These are phyloP conservation scores for Elsinoe fawcettii DNA, from an alignment of 2,329 filamentous ascomycete genomes.

Conservation along the genomic window DNA sequence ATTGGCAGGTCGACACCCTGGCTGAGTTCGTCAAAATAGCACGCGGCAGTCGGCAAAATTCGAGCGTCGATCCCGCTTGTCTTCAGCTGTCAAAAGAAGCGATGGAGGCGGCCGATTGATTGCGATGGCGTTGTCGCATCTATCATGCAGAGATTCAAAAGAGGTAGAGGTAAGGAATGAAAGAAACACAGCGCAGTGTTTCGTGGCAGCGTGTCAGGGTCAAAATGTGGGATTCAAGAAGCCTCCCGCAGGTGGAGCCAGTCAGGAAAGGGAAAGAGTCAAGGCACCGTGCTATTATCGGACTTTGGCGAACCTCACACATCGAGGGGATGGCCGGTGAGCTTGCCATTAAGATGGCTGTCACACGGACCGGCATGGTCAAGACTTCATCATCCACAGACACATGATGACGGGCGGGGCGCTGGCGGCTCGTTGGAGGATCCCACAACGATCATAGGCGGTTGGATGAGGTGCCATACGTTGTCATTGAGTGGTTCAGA, in stretches of 20 bases:
- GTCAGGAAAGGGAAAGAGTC: neutral
- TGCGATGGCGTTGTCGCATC: neutral
- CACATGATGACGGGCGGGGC: neutral
- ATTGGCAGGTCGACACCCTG: neutral
- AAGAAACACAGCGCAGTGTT: neutral
- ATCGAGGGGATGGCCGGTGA: neutral
- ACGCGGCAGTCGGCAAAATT: conserved; percentile 10
- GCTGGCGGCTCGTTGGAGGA: conserved; percentile 1
- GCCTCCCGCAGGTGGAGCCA: neutral
- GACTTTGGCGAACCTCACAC: neutral
- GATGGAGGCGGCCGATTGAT: neutral
- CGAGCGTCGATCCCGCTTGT: neutral
- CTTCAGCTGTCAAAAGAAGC: conserved; percentile 7
- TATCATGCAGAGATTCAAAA: neutral
- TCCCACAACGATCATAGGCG: conserved; percentile 3
- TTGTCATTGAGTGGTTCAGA: neutral
- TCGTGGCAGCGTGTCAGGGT: neutral
- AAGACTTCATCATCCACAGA: neutral
- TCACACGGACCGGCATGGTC: neutral
- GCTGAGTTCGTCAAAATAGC: neutral
- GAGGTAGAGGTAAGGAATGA: neutral
- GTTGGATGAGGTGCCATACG: neutral
- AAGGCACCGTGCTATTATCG: neutral
- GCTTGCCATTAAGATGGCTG: too few species aligned
- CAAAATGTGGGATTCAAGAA: neutral